Evolutionary conservation across 305 asterid genomes (phyloP).

Genomic region (Fraxinus floribunda): DNA sequence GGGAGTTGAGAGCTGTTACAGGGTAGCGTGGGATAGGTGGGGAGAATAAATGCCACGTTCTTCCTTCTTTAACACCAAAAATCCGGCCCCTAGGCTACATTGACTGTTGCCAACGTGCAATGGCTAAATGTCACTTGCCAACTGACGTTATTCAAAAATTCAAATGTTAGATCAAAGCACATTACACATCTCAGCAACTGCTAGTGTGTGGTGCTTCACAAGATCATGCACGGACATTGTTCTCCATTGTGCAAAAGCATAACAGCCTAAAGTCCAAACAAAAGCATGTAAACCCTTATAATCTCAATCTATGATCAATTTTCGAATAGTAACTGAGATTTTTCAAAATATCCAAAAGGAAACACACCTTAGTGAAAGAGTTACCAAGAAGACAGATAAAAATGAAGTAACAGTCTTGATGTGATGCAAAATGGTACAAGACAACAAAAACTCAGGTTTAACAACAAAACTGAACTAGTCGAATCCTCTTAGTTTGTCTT

Average conservation of each 20-base stretch:
- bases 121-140: neutral
- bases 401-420: conserved; percentile 17
- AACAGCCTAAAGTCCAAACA: neutral
- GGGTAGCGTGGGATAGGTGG: neutral
- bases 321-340: conserved; percentile 8
- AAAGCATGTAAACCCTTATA: neutral
- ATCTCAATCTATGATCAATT: conserved; percentile 1
- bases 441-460: conserved; percentile 16
- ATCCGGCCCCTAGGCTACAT: neutral
- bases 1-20: neutral
- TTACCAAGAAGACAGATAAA: neutral
- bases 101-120: neutral
- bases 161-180: neutral
- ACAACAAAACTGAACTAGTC: conserved; percentile 31
- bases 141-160: neutral
- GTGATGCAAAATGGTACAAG: conserved; percentile 28
- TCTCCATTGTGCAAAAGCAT: neutral
- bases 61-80: neutral
- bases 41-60: neutral
- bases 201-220: neutral
- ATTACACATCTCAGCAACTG: neutral
- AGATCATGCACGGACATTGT: neutral
- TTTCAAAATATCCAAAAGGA: conserved; percentile 12
- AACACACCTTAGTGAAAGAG: neutral
- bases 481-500: conserved; percentile 53